Evolutionary conservation across 371 early-diverging fungal species (phyloP).

Genomic region (Lichtheimia hyalospora): DNA sequence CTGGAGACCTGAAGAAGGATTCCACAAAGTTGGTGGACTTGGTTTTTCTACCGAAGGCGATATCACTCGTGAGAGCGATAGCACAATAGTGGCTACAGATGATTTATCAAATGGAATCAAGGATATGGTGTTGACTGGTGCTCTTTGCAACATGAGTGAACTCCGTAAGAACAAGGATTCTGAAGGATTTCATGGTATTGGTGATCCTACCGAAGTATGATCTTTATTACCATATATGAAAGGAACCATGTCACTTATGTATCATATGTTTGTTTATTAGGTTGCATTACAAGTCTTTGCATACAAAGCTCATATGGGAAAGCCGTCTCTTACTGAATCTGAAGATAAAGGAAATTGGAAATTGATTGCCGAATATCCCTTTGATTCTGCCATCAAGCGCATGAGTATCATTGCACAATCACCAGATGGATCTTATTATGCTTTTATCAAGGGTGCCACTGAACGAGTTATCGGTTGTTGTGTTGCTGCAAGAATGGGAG

Average conservation of each 20-base stretch:
- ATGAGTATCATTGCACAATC: slow-evolving; percentile 84
- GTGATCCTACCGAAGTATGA: slow-evolving; percentile 82
- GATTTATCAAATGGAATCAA: slow-evolving; percentile 40
- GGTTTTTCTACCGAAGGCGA: slow-evolving; percentile 54
- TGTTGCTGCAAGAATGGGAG: slow-evolving; percentile 45
- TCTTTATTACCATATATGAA: background rate
- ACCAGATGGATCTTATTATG: slow-evolving; percentile 52
- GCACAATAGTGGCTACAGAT: slow-evolving; percentile 20
- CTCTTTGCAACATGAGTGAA: slow-evolving; percentile 78
- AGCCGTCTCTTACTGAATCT: slow-evolving; percentile 52
- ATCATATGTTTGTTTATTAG: slow-evolving; percentile 8
- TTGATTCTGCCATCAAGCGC: slow-evolving; percentile 86
- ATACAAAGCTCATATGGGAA: slow-evolving; percentile 69
- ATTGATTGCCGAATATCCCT: slow-evolving; percentile 79
- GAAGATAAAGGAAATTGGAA: slow-evolving; percentile 45
- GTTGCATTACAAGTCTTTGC: slow-evolving; percentile 78
- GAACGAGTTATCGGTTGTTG: slow-evolving; percentile 73
- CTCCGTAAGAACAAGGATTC: slow-evolving; percentile 58
- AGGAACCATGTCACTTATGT: background rate
- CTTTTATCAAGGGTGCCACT: slow-evolving; percentile 74
- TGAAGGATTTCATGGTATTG: slow-evolving; percentile 70
- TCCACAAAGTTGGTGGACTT: slow-evolving; percentile 60
- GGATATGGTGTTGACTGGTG: slow-evolving; percentile 49
- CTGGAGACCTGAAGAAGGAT: slow-evolving; percentile 71
- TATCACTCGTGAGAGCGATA: slow-evolving; percentile 25